These are phyloP conservation scores for Brassica juncea DNA, from an alignment of 345 rosid genomes.

Conservation along the genomic window DNA sequence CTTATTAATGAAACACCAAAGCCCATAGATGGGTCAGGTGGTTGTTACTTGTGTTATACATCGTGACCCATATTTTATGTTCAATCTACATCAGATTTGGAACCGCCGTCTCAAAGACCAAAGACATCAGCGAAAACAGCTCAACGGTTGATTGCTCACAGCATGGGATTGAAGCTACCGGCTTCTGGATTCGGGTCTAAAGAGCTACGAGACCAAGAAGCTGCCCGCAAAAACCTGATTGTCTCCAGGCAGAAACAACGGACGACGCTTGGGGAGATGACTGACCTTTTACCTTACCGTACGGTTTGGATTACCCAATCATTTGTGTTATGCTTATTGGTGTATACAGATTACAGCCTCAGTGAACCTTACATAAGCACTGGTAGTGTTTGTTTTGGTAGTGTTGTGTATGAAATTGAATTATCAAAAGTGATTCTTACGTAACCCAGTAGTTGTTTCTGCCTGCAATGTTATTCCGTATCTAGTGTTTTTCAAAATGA, in stretches of 20 bases:
- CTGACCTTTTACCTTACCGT: constrained; percentile 20
- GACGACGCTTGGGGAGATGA: constrained; percentile 93
- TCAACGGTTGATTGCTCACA: constrained; percentile 83
- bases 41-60: background rate
- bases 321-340: constrained; percentile 13
- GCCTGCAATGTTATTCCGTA: constrained; percentile 88
- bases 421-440: background rate
- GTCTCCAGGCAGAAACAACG: constrained; percentile 70
- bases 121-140: constrained; percentile 89
- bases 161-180: constrained; percentile 83
- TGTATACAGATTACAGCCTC: constrained; percentile 11
- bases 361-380: constrained; percentile 15
- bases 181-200: constrained; percentile 55
- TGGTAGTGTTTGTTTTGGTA: background rate
- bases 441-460: constrained; percentile 54
- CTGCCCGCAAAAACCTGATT: constrained; percentile 76
- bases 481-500: constrained; percentile 39
- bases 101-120: constrained; percentile 85
- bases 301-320: background rate
- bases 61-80: background rate
- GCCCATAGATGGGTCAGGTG: background rate
- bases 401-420: background rate
- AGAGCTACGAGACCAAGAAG: constrained; percentile 77
- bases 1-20: background rate
- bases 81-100: constrained; percentile 56